Evolutionary conservation across 2,329 filamentous ascomycete genomes (phyloP).

Genomic region (Xylaria sp.): DNA sequence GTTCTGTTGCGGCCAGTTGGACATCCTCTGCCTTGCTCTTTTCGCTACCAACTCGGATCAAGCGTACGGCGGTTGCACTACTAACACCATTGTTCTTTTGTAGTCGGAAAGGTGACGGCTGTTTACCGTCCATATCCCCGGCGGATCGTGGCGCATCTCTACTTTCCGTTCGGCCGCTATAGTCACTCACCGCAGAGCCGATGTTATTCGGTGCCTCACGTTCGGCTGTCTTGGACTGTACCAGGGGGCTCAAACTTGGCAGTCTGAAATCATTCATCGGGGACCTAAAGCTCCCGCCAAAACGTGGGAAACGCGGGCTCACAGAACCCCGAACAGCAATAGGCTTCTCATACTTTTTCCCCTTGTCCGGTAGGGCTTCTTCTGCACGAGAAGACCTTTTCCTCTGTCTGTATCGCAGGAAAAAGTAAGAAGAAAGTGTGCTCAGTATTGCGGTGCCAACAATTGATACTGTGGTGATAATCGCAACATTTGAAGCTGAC

Average conservation of each 20-base stretch:
- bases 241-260: slow-evolving; percentile 41
- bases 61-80: slow-evolving; percentile 45
- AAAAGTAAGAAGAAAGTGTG: slow-evolving; percentile 38
- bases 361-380: slow-evolving; percentile 27
- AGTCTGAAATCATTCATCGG: slow-evolving; percentile 47
- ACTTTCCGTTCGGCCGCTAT: slow-evolving; percentile 28
- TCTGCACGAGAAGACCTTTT: slow-evolving; percentile 36
- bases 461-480: slow-evolving; percentile 45
- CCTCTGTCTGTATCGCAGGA: slow-evolving; percentile 45
- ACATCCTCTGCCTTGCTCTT: slow-evolving; percentile 33
- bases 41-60: slow-evolving; percentile 46
- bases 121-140: slow-evolving; percentile 32
- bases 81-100: slow-evolving; percentile 45
- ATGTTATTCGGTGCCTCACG: slow-evolving; percentile 35
- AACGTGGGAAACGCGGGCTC: slow-evolving; percentile 45
- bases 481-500: slow-evolving; percentile 46
- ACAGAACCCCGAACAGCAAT: slow-evolving; percentile 43
- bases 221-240: slow-evolving; percentile 40
- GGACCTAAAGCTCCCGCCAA: slow-evolving; percentile 39
- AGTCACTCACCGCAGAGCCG: slow-evolving; percentile 42
- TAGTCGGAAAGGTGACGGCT: slow-evolving; percentile 43
- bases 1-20: slow-evolving; percentile 9
- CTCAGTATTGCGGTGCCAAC: slow-evolving; percentile 45
- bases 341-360: slow-evolving; percentile 38
- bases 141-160: not conserved